Percentiles rank a stretch among this genome's conserved stretches.
These are phyloP conservation scores for Penicillium aurantiogriseum DNA, from an alignment of 2,329 filamentous ascomycete species.

Conservation along the genomic window DNA sequence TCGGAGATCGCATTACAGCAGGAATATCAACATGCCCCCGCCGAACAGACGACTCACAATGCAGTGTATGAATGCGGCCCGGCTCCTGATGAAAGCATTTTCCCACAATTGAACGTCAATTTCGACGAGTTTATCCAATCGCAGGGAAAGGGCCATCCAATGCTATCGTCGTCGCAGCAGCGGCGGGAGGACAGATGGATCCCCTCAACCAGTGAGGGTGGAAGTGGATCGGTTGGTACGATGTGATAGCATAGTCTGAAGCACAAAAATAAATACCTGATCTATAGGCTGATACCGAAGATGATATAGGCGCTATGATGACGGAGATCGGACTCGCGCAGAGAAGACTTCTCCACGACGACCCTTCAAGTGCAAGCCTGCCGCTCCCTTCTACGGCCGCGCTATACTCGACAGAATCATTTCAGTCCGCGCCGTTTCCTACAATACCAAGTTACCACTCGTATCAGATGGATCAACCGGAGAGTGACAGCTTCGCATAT, in stretches of 20 bases:
- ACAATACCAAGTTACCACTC: conserved; percentile 7
- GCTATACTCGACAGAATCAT: conserved; percentile 16
- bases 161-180: conserved; percentile 33
- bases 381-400: conserved; percentile 15
- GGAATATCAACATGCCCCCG: conserved; percentile 13
- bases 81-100: conserved; percentile 10
- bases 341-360: conserved; percentile 32
- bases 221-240: conserved; percentile 34
- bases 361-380: conserved; percentile 17
- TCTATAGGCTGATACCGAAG: neutral
- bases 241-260: neutral
- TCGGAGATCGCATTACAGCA: conserved; percentile 14
- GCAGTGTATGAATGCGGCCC: conserved; percentile 3
- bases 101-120: conserved; percentile 31
- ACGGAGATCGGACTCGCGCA: conserved; percentile 37
- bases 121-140: conserved; percentile 42
- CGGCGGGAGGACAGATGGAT: conserved; percentile 39
- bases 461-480: neutral
- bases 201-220: conserved; percentile 24
- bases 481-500: neutral
- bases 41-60: conserved; percentile 9
- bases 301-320: conserved; percentile 31
- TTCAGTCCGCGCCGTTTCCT: conserved; percentile 18
- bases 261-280: neutral
- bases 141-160: conserved; percentile 20